A percentile compares a stretch with the other conserved stretches of the same genome.
Conservation (phyloP, 805 yeast genomes). For the Lachancea nothofagi region DNA sequence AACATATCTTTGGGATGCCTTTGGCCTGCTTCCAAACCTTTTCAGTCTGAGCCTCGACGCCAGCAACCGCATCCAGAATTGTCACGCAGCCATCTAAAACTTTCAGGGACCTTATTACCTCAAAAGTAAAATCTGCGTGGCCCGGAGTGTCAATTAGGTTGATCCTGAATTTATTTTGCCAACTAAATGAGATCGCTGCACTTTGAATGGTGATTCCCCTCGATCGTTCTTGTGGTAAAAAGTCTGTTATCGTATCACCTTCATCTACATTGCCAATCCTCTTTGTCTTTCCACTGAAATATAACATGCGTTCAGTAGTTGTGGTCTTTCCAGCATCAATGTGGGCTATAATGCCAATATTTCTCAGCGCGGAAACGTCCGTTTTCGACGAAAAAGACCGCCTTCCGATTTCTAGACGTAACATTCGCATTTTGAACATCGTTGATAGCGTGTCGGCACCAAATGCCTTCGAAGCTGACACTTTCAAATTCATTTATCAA, state of each 20-base stretch:
- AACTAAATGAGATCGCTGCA: conserved; percentile 88
- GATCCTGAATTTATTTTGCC: conserved; percentile 63
- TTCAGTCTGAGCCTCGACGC: conserved; percentile 97
- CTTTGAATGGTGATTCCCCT: conserved; percentile 95
- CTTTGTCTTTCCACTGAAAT: conserved; percentile 72
- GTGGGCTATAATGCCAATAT: conserved; percentile 97
- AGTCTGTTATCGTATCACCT: conserved; percentile 96
- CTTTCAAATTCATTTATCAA: no score
- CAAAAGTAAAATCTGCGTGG: conserved; percentile 95
- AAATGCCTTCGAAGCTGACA: no score
- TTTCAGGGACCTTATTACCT: conserved; percentile 81
- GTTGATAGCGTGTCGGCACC: neutral
- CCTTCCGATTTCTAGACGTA: neutral
- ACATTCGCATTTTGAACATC: conserved; percentile 1
- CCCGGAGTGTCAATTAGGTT: conserved; percentile 97
- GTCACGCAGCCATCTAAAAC: conserved; percentile 94
- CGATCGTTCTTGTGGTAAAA: conserved; percentile 78
- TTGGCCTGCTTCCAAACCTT: conserved; percentile 91
- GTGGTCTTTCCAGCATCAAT: conserved; percentile 99
- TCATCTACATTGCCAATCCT: conserved; percentile 91
- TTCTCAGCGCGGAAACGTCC: conserved; percentile 44
- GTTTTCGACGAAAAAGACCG: conserved; percentile 9
- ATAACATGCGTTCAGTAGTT: conserved; percentile 94
- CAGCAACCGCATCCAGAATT: conserved; percentile 91
- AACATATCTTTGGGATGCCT: conserved; percentile 72